Percentiles rank a stretch among this genome's conserved stretches.
phyloP scores from a whole-genome alignment of 805 yeast species.

The Yamadazyma sp. region DNA sequence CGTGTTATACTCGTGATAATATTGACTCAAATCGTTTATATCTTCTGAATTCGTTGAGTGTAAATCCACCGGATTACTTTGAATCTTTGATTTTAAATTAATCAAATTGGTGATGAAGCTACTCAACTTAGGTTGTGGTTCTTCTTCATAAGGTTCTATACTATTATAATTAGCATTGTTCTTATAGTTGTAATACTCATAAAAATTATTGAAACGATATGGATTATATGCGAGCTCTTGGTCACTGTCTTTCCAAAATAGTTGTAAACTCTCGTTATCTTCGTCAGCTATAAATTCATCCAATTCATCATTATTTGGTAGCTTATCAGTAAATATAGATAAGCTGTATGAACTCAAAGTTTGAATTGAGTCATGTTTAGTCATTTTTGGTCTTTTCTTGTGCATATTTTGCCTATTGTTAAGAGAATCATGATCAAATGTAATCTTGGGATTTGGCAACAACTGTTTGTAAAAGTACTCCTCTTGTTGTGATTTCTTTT shows the following conservation, averaged over 20 bases:
- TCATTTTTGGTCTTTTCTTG: slow-evolving; percentile 7
- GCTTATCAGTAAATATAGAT: slow-evolving; percentile 12
- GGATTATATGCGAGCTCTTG: slow-evolving; percentile 1
- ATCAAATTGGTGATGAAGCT: slow-evolving; percentile 8
- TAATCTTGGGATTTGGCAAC: not conserved
- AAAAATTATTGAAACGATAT: slow-evolving; percentile 1
- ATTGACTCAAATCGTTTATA: slow-evolving; percentile 19
- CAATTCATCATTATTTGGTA: slow-evolving; percentile 7
- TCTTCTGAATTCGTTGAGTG: slow-evolving; percentile 32
- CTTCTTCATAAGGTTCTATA: not conserved
- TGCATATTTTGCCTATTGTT: not conserved
- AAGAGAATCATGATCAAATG: slow-evolving; percentile 3
- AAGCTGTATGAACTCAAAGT: slow-evolving; percentile 11
- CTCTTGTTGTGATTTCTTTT: not conserved
- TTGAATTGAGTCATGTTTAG: slow-evolving; percentile 8
- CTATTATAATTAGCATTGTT: not conserved
- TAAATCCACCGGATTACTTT: slow-evolving; percentile 15
- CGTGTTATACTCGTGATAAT: slow-evolving; percentile 34
- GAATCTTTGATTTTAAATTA: slow-evolving; percentile 3
- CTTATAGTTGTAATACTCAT: not conserved
- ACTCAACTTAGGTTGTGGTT: not conserved
- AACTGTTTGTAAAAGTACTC: not conserved
- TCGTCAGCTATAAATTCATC: slow-evolving; percentile 13
- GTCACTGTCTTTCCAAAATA: slow-evolving; percentile 14
- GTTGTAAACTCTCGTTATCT: slow-evolving; percentile 15